Evolutionary conservation across 202 grass and related monocot genomes (phyloP).

Genomic region (Zoysia matrella): DNA sequence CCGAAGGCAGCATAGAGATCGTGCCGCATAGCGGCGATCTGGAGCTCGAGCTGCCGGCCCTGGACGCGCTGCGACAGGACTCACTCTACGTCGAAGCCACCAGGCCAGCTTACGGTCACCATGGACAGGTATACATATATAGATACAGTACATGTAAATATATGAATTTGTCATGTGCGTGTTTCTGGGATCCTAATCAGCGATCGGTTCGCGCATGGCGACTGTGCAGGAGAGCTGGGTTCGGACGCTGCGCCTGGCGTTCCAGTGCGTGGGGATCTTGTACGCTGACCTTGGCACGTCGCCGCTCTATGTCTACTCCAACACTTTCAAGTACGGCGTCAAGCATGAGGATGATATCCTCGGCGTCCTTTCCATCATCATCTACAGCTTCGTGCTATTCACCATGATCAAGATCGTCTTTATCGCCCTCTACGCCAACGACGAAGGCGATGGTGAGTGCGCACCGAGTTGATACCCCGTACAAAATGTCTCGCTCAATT

Average conservation of each 20-base stretch:
- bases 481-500: no score
- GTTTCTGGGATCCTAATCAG: neutral
- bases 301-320: slow-evolving; percentile 63
- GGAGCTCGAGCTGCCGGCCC: slow-evolving; percentile 30
- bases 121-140: slow-evolving; percentile 30
- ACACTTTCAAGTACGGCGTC: slow-evolving; percentile 55
- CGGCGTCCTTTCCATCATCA: slow-evolving; percentile 68
- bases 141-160: no score
- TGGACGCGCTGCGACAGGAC: slow-evolving; percentile 49
- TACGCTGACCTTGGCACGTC: slow-evolving; percentile 70
- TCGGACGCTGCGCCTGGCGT: slow-evolving; percentile 49
- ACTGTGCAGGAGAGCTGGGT: slow-evolving; percentile 48
- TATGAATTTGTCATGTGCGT: no score
- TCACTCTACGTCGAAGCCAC: slow-evolving; percentile 55
- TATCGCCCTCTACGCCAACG: slow-evolving; percentile 66
- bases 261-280: slow-evolving; percentile 69
- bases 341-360: slow-evolving; percentile 50
- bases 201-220: neutral
- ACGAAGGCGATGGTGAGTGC: slow-evolving; percentile 53
- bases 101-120: slow-evolving; percentile 39
- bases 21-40: slow-evolving; percentile 28
- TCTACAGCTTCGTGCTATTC: slow-evolving; percentile 65
- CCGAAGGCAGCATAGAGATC: slow-evolving; percentile 41
- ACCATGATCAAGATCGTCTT: slow-evolving; percentile 67
- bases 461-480: neutral